These are phyloP conservation scores for Vaccinium corymbosum DNA, from an alignment of 148 eudicot genomes.

Conservation along the genomic window DNA sequence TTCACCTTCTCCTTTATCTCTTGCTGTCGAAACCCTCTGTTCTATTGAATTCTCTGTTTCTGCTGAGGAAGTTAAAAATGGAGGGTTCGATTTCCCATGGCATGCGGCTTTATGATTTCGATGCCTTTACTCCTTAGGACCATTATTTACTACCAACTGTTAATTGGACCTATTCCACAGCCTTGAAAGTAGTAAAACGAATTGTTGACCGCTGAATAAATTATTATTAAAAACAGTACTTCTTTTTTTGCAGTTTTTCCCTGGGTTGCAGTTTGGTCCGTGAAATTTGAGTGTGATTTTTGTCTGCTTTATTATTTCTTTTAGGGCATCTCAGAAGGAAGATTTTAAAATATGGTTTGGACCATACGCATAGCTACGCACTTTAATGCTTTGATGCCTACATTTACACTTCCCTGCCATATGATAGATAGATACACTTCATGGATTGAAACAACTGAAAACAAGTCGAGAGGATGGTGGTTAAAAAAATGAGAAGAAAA, in stretches of 20 bases:
- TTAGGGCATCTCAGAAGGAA: background rate
- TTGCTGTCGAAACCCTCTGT: background rate
- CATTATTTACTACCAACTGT: background rate
- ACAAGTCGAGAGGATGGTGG: background rate
- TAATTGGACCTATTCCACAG: background rate
- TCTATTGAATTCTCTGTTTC: background rate
- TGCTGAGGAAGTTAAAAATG: background rate
- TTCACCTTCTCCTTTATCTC: background rate
- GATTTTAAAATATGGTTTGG: background rate
- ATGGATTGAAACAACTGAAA: background rate
- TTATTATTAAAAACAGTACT: background rate
- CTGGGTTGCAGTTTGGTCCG: background rate
- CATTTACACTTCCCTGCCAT: background rate
- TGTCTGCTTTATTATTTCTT: background rate
- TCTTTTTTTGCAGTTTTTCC: too few relatives aligned
- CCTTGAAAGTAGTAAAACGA: conserved; percentile 2
- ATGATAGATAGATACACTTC: background rate
- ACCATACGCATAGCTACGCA: background rate
- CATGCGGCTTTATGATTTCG: background rate
- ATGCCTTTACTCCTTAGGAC: background rate
- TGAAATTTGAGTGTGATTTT: background rate
- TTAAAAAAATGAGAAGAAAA: background rate
- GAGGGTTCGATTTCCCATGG: background rate
- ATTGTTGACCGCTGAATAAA: background rate
- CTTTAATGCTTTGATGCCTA: background rate